Evolutionary conservation across 2,329 filamentous ascomycete species (phyloP), one percentile per base, ranked within the genome.

Genomic region (Aspergillus carbonarius): DNA sequence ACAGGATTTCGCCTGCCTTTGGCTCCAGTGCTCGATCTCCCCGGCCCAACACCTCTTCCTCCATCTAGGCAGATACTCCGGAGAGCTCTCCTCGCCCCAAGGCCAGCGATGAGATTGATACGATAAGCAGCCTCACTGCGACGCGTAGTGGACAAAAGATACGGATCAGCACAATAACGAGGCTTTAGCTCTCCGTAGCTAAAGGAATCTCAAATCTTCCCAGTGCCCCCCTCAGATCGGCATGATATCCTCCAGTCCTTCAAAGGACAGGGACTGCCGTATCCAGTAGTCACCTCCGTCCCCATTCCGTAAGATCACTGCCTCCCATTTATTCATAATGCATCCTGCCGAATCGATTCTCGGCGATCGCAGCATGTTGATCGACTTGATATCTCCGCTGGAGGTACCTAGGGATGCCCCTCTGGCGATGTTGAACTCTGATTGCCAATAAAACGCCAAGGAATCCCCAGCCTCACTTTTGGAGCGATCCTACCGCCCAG

Each of bases 391-490:
- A 42, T 42, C 39, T 15, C 37, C n/a, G 25, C n/a, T 27, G 25
- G 25, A 30, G 27, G 9, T 9, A 7, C 2, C 4, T 7, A 30
- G 27, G 27, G 2, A 30, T 30, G 27, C 30, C 9, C 30, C 8
- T 32, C 30, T 42, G 13, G 18, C 9, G 17, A 12, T 42, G 18
- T 10, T 15, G 39, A 42, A 42, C 34, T 37, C 37, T 18, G 32
- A 32, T 23, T 18, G 35, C 49, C 27, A 58, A 40, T 54, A 39
- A 44, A 34, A 40, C 20, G 13, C 30, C 30, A 34, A 40, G n/a
- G 20, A 37, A 30, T 37, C 51, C 30, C 40, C 56, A 60, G 54
- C 57, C 56, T 61, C 59, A 54, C 57, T 55, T 44, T 34, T 20
- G 17, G 25, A 18, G 30, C 35, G 37, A 53, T 53, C 50, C 50